Conservation (phyloP, 1,284 basidiomycete genomes). For the Sutorius eximius region DNA sequence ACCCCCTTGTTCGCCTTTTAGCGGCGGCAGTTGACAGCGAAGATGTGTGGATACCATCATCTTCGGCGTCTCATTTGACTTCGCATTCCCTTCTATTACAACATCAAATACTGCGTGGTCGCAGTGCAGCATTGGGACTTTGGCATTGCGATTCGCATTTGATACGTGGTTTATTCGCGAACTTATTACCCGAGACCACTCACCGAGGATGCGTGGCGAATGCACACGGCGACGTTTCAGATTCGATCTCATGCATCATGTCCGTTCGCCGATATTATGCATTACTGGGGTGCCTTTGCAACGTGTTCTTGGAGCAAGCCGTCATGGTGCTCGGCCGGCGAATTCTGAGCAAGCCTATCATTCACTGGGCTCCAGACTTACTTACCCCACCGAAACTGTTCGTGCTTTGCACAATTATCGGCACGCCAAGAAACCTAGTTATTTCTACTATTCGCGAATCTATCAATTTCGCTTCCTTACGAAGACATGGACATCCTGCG, state of each 20-base stretch:
- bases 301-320: slow-evolving; percentile 3
- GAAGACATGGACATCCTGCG: neutral
- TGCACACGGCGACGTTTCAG: neutral
- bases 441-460: neutral
- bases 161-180: neutral
- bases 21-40: neutral
- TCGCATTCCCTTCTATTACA: neutral
- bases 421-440: neutral
- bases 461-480: slow-evolving; percentile 9
- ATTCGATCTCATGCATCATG: neutral
- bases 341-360: neutral
- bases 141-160: neutral
- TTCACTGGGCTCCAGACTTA: neutral
- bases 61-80: neutral
- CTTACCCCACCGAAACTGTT: neutral
- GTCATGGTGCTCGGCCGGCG: neutral
- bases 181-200: neutral
- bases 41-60: neutral
- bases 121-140: neutral
- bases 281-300: neutral
- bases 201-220: slow-evolving; percentile 1
- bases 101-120: neutral
- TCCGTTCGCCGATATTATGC: neutral
- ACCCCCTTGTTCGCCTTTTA: neutral
- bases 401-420: neutral